Evolutionary conservation across 1,139 yeast species (phyloP).

Genomic region (Saccharomyces hybrid): DNA sequence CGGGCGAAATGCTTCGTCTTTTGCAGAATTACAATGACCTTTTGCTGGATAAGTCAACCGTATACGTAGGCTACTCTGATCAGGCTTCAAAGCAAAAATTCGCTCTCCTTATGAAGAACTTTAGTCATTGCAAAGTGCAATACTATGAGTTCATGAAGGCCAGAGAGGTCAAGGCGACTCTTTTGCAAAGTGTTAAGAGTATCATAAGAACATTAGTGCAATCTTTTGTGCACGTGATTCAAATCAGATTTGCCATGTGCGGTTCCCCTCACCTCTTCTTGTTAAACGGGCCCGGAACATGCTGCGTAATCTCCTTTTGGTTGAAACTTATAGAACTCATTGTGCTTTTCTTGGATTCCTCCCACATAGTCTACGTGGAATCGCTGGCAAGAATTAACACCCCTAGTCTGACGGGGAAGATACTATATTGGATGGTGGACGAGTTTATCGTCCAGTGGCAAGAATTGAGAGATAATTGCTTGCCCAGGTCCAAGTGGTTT

Average conservation of each 20-base stretch:
- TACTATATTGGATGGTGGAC: constrained; percentile 63
- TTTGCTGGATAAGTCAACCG: constrained; percentile 17
- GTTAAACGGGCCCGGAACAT: constrained; percentile 91
- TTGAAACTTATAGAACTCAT: constrained; percentile 46
- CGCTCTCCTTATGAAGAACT: constrained; percentile 35
- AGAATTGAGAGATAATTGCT: constrained; percentile 40
- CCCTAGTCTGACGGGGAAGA: constrained; percentile 68
- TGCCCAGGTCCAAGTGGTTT: constrained; percentile 58
- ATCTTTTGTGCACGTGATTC: constrained; percentile 15
- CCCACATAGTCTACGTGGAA: constrained; percentile 73
- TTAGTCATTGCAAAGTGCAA: constrained; percentile 19
- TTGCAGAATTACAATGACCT: constrained; percentile 36
- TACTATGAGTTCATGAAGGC: constrained; percentile 57
- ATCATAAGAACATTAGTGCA: constrained; percentile 18
- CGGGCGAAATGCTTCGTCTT: constrained; percentile 86
- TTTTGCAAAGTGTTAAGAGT: constrained; percentile 18
- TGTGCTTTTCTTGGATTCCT: constrained; percentile 39
- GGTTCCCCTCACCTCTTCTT: constrained; percentile 37
- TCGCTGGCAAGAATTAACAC: constrained; percentile 76
- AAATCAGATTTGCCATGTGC: constrained; percentile 14
- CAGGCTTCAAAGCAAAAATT: constrained; percentile 19
- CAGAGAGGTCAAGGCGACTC: constrained; percentile 42
- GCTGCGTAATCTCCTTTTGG: constrained; percentile 59
- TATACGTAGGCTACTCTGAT: constrained; percentile 30
- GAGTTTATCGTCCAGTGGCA: constrained; percentile 89